These are phyloP conservation scores for Isatis tinctoria DNA, from an alignment of 345 rosid species.

Conservation along the genomic window DNA sequence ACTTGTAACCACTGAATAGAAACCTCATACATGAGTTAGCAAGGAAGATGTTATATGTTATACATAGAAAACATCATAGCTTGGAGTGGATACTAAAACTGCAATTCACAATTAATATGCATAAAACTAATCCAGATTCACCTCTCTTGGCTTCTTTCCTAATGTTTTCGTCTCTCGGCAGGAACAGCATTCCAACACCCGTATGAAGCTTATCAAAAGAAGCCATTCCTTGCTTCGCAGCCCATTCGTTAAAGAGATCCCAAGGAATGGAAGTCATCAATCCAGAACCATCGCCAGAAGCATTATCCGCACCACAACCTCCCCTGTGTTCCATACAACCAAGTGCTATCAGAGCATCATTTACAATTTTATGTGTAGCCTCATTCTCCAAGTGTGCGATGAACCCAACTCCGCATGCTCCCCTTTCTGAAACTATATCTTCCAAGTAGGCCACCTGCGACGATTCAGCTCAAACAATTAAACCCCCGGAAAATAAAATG, in stretches of 20 bases:
- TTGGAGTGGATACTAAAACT: background rate
- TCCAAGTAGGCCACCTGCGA: slow-evolving; percentile 74
- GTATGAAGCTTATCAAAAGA: slow-evolving; percentile 76
- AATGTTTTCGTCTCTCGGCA: slow-evolving; percentile 62
- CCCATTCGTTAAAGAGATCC: slow-evolving; percentile 86
- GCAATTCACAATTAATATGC: slow-evolving; percentile 3
- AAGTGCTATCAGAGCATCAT: slow-evolving; percentile 84
- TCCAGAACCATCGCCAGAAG: slow-evolving; percentile 96
- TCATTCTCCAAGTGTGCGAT: slow-evolving; percentile 84
- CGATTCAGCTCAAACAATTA: background rate
- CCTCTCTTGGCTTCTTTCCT: slow-evolving; percentile 80
- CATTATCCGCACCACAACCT: slow-evolving; percentile 98
- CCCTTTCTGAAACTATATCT: slow-evolving; percentile 85
- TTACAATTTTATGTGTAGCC: slow-evolving; percentile 68
- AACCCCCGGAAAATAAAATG: background rate
- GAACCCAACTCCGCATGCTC: slow-evolving; percentile 98
- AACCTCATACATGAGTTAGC: slow-evolving; percentile 22
- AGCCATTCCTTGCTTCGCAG: slow-evolving; percentile 62
- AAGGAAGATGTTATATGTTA: background rate
- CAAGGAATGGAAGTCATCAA: slow-evolving; percentile 97
- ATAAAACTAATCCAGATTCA: slow-evolving; percentile 24
- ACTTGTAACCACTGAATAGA: slow-evolving; percentile 59
- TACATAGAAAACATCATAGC: background rate
- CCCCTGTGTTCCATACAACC: slow-evolving; percentile 99
- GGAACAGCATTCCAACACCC: slow-evolving; percentile 93